Evolutionary conservation across 768 basidiomycete species (phyloP).

Genomic region (Mycena epipterygia): DNA sequence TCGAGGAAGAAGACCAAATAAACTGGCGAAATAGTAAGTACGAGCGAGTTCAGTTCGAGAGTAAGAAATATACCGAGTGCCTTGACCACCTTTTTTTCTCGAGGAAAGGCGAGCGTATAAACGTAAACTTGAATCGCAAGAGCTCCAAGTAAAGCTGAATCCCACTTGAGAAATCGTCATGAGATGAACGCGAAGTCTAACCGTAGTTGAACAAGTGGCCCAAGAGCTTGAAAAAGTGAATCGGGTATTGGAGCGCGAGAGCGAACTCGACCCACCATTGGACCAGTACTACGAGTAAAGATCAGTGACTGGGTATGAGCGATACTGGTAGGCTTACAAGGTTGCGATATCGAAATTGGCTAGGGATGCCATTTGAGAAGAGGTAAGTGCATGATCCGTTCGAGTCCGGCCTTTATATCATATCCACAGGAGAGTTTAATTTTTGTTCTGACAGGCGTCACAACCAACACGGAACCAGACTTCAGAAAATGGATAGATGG

Average conservation of each 20-base stretch:
- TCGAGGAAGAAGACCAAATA: conserved; percentile 18
- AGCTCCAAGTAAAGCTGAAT: conserved; percentile 17
- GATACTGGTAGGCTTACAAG: not conserved
- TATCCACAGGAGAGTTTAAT: not conserved
- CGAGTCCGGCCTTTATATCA: not conserved
- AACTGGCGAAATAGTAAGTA: conserved; percentile 9
- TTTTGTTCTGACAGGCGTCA: not conserved
- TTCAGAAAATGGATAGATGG: conserved; percentile 7
- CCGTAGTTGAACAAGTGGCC: conserved; percentile 20
- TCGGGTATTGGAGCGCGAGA: conserved; percentile 1
- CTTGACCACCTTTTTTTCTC: conserved; percentile 9
- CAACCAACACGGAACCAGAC: conserved; percentile 12
- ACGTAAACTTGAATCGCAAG: conserved; percentile 16
- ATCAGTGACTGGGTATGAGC: not conserved
- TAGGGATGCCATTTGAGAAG: conserved; percentile 5
- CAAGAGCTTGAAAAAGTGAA: conserved; percentile 15
- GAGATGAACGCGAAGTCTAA: conserved; percentile 1
- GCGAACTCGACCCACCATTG: conserved; percentile 15
- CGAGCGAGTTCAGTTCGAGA: not conserved
- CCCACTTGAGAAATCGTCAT: not conserved
- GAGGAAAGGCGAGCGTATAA: conserved; percentile 12
- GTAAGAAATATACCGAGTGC: conserved; percentile 12
- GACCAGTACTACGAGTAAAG: conserved; percentile 12
- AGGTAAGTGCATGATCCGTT: not conserved
- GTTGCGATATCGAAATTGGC: conserved; percentile 7